phyloP scores from a whole-genome alignment of 75 land plant genomes.

The Pinus tabuliformis region DNA sequence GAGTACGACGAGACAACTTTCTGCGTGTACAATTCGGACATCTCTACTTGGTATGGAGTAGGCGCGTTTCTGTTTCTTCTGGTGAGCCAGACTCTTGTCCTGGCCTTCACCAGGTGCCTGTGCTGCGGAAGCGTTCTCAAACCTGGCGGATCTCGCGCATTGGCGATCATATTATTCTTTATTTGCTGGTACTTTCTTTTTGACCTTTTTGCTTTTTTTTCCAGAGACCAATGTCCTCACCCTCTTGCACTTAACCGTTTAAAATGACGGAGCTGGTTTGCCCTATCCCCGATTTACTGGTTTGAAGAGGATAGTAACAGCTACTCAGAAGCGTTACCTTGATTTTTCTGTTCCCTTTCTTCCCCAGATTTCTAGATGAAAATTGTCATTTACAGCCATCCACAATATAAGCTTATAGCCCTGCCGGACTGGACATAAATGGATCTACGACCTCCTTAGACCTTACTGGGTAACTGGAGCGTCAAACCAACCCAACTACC shows the following conservation, averaged over 20 bases:
- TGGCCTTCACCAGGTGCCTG: slow-evolving; percentile 42
- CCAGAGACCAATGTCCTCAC: background rate
- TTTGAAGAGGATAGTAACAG: too few species aligned
- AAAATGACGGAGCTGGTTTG: background rate
- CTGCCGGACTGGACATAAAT: too few species aligned
- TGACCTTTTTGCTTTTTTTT: background rate
- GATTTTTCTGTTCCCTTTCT: too few species aligned
- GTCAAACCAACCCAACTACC: background rate
- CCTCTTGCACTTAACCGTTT: background rate
- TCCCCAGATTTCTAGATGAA: too few species aligned
- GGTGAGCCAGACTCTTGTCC: slow-evolving; percentile 23
- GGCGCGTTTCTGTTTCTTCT: slow-evolving; percentile 38
- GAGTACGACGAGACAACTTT: slow-evolving; percentile 7
- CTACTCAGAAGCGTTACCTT: too few species aligned
- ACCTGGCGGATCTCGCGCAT: slow-evolving; percentile 39
- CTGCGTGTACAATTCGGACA: slow-evolving; percentile 39
- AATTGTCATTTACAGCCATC: too few species aligned
- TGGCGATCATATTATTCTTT: slow-evolving; percentile 41
- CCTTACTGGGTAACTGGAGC: background rate
- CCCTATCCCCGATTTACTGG: background rate
- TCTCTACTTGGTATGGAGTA: slow-evolving; percentile 38
- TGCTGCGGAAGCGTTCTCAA: slow-evolving; percentile 43
- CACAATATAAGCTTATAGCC: too few species aligned
- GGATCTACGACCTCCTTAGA: too few species aligned
- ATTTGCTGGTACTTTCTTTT: slow-evolving; percentile 30